Base-by-base conservation (phyloP, 495 filamentous ascomycete genomes). In the Parathielavia hyrcaniae region DNA sequence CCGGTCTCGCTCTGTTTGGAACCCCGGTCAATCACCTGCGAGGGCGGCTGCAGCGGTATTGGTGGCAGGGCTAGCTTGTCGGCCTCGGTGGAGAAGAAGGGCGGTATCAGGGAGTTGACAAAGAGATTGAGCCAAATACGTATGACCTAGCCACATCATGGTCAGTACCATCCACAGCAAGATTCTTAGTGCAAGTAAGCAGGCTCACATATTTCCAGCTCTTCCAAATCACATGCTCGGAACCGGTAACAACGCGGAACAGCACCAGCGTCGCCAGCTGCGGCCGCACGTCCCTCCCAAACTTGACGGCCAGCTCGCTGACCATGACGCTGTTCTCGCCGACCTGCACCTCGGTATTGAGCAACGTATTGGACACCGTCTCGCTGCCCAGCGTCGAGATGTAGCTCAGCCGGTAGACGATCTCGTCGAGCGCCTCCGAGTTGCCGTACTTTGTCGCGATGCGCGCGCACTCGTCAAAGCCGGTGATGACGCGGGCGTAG, bases 321-420 rank as follows among this genome's bases (percentile, higher is more conserved):
- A 99, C 93, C 93, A 99, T 99, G 30, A 99, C 90, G 63, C 86
- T 96, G 69, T 88, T 91, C 64, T 90, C 85, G 0, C 85, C 90
- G 44, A 84, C 90, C 68, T 97, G 91, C 12, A 99, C 88, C 74
- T 97, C 91, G 0, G 95, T 99, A 66, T 99, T 99, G 19, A 99
- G 81, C 12, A 84, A 68, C 17, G 92, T 97, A 67, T 87, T 95
- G 30, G 89, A 86, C 2, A 87, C 81, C 9, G 72, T 75, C 48
- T 85, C 83, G 5, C 86, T 86, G 16, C 89, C 83, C 54, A 99
- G 75, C 11, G 89, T 92, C 61, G 88, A 91, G 71, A 99, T 97
- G 35, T 86, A 87, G 59, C 91, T 85, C 55, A 99, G 78, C 58
- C 88, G 91, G 61, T 86, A 88, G 38, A 97, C 78, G 57, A 99